A percentile compares a stretch with the other conserved stretches of the same genome.
phyloP scores from a whole-genome alignment of 2,329 filamentous ascomycete genomes.

The Pyricularia pennisetigena region DNA sequence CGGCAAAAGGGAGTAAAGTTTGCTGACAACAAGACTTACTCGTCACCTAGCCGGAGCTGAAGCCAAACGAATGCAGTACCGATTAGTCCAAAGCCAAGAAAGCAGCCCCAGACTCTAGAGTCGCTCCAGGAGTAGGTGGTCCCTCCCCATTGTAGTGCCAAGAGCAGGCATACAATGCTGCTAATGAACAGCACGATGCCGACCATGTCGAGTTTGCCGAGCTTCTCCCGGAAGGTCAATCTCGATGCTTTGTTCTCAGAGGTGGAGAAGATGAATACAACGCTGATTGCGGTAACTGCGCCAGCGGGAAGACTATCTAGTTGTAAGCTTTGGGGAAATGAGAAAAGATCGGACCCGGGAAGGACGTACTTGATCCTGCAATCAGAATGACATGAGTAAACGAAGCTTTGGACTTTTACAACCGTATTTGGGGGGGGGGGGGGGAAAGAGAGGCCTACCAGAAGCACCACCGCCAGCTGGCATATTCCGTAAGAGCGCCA shows the following conservation, averaged over 20 bases:
- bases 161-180: background rate
- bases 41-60: background rate
- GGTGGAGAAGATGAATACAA: background rate
- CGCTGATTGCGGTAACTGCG: constrained; percentile 1
- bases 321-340: no score
- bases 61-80: background rate
- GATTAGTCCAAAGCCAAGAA: background rate
- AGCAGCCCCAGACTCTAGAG: background rate
- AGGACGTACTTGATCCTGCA: no score
- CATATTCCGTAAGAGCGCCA: constrained; percentile 24
- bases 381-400: no score
- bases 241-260: background rate
- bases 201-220: background rate
- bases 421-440: no score
- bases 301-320: constrained; percentile 23
- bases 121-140: background rate
- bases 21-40: background rate
- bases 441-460: no score
- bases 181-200: background rate
- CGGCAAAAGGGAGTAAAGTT: no score
- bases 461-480: constrained; percentile 33
- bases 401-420: no score
- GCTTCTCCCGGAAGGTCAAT: background rate
- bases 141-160: constrained; percentile 1
- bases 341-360: no score